Base-by-base conservation (phyloP, 108 stramenopile species). In the Nitzschia sp. region DNA sequence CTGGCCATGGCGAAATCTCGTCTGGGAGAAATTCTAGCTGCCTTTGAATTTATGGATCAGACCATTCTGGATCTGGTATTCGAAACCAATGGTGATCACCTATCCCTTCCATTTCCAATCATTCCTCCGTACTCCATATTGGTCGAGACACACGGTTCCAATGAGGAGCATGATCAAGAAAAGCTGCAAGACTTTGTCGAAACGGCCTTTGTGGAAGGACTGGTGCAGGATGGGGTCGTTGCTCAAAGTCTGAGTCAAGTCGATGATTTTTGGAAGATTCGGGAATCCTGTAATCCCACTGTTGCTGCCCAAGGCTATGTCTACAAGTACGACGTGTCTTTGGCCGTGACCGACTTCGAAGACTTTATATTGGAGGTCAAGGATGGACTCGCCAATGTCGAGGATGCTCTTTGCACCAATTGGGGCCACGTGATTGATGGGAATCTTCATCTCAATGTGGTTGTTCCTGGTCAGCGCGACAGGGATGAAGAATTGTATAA, bases 361-460 rank as follows among this genome's bases (percentile, higher is more conserved):
- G 82, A 76, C 27, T 80, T 97, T 19, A 83, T 84, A 2, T 47
- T 72, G 2, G 87, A 90, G 28, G 68, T 93, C 47, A 66, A 80
- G 58, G 48, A 70, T 52, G 58, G 57, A 25, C 58, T 85, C 28
- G 23, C n/a, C 44, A 54, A 73, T 15, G 64, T 32, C 2, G 38
- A 36, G 4, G 23, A 46, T 17, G 52, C 28, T 1, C 22, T 53
- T 33, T 72, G 71, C 30, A 69, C 66, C 50, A 81, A 79, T 31
- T 97, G 91, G 74, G 96, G 96, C 27, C 96, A 97, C 57, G 76
- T 93, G n/a, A 92, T 89, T 47, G 97, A 97, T 65, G 95, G 94
- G 1, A 99, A 99, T 75, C 75, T 98, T 3, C 99, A 99, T 69
- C 81, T 97, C 17, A 99, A 99, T 72, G 79, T 97, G 35, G 80